These are phyloP conservation scores for Wickerhamomyces sp. DNA, from an alignment of 1,139 yeast species.

Conservation along the genomic window DNA sequence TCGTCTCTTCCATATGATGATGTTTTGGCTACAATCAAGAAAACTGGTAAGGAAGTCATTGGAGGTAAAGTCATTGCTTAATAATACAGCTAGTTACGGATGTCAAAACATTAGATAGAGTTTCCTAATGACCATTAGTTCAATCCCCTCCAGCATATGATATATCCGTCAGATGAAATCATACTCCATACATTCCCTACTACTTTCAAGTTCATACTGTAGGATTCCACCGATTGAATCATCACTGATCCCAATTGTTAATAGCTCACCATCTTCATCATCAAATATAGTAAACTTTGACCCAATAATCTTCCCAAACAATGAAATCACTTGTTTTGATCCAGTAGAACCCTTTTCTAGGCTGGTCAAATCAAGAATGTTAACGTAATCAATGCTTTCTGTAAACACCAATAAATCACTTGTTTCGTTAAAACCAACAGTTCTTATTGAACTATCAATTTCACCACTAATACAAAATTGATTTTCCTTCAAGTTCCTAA, in stretches of 20 bases:
- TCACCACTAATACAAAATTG: conserved; percentile 32
- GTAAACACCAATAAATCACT: conserved; percentile 51
- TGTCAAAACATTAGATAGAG: background rate
- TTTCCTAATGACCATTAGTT: too few relatives aligned
- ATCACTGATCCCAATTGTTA: conserved; percentile 52
- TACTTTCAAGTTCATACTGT: conserved; percentile 40
- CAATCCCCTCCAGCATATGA: too few relatives aligned
- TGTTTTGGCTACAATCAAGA: conserved; percentile 72
- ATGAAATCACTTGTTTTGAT: conserved; percentile 43
- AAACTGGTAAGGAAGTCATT: conserved; percentile 85
- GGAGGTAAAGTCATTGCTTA: conserved; percentile 44
- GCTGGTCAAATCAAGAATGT: conserved; percentile 38
- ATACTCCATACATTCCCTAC: conserved; percentile 35
- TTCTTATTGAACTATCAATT: conserved; percentile 41
- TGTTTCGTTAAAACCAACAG: conserved; percentile 43
- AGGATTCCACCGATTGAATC: conserved; percentile 54
- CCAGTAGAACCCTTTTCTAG: conserved; percentile 17
- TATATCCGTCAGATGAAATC: conserved; percentile 26
- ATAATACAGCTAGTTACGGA: too few relatives aligned
- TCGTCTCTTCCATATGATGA: conserved; percentile 68
- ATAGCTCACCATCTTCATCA: conserved; percentile 41
- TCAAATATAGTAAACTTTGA: conserved; percentile 44
- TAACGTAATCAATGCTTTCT: conserved; percentile 57
- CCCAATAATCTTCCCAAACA: conserved; percentile 58
- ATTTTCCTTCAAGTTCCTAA: conserved; percentile 34